Evolutionary conservation across 192 early-diverging fungal genomes (phyloP).

Genomic region (Thoreauomyces humboldtii): DNA sequence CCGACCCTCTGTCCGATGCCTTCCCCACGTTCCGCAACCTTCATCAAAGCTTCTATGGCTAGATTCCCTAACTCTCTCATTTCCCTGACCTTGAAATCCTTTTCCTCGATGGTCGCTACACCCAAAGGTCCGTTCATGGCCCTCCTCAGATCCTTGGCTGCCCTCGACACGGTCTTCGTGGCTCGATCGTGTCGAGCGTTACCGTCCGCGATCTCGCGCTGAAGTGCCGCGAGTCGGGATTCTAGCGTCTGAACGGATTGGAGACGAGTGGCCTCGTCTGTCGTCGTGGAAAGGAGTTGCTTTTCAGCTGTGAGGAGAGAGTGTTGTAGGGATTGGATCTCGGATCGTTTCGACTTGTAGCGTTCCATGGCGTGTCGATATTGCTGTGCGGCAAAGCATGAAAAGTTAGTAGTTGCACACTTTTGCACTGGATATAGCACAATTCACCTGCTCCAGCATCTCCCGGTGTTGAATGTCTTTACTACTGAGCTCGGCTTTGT

Average conservation of each 20-base stretch:
- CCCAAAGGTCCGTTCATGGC: background rate
- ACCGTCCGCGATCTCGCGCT: conserved; percentile 49
- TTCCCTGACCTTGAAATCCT: conserved; percentile 44
- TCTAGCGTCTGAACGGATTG: conserved; percentile 45
- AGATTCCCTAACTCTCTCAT: conserved; percentile 48
- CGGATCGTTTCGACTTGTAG: conserved; percentile 49
- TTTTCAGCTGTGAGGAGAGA: conserved; percentile 40
- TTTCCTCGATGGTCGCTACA: conserved; percentile 28
- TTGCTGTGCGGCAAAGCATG: conserved; percentile 35
- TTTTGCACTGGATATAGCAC: no score
- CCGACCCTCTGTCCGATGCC: conserved; percentile 37
- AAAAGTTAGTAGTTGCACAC: no score
- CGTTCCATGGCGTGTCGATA: conserved; percentile 53
- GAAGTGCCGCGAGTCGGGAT: conserved; percentile 34
- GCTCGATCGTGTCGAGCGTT: conserved; percentile 48
- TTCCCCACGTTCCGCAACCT: conserved; percentile 35
- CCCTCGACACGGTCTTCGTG: conserved; percentile 21
- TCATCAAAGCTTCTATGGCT: conserved; percentile 37
- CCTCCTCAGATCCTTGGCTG: conserved; percentile 32
- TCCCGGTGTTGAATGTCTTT: conserved; percentile 60
- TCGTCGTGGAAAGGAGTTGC: conserved; percentile 21
- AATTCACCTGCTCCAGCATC: conserved; percentile 53
- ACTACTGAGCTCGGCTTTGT: conserved; percentile 51
- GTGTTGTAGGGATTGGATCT: conserved; percentile 51
- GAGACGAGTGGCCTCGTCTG: conserved; percentile 40